A percentile compares a stretch with the other conserved stretches of the same genome.
phyloP scores from a whole-genome alignment of 2,329 filamentous ascomycete species.

The Colletotrichum higginsianum region DNA sequence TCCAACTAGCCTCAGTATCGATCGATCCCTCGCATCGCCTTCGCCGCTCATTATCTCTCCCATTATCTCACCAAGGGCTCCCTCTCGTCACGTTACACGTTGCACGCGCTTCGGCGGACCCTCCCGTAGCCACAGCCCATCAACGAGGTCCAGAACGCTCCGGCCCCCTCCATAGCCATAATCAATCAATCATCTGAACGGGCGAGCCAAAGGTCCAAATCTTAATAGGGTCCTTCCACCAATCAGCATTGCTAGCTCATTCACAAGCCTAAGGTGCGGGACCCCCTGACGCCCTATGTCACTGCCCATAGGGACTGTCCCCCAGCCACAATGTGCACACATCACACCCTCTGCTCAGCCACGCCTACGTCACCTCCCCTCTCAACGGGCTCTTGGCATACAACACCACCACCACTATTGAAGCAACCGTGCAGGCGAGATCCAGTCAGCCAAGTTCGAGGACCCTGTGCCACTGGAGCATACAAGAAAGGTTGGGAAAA shows the following conservation, averaged over 20 bases:
- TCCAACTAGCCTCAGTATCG: neutral
- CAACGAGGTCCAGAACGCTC: slow-evolving; percentile 22
- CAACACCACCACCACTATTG: slow-evolving; percentile 6
- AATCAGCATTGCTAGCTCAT: neutral
- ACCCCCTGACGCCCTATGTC: neutral
- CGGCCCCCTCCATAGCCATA: slow-evolving; percentile 13
- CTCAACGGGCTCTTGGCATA: slow-evolving; percentile 24
- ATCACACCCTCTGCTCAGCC: slow-evolving; percentile 11
- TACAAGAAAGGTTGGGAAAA: slow-evolving; percentile 15
- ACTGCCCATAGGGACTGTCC: neutral
- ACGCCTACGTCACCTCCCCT: slow-evolving; percentile 24
- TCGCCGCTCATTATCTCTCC: slow-evolving; percentile 3
- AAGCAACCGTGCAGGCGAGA: slow-evolving; percentile 6
- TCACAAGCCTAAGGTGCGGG: neutral
- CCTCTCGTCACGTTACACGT: neutral
- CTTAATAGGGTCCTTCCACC: slow-evolving; percentile 2
- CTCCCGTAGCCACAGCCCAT: slow-evolving; percentile 19
- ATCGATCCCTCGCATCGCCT: slow-evolving; percentile 2
- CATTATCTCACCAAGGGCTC: neutral
- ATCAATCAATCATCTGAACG: slow-evolving; percentile 5
- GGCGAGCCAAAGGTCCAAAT: neutral
- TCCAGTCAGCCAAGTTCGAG: slow-evolving; percentile 8
- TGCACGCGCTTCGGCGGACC: slow-evolving; percentile 3
- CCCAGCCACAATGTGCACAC: slow-evolving; percentile 10
- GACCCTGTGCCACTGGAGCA: slow-evolving; percentile 7